These are phyloP conservation scores for Tetramitus jugosus DNA, from an alignment of 208 protist genomes.

Conservation along the genomic window DNA sequence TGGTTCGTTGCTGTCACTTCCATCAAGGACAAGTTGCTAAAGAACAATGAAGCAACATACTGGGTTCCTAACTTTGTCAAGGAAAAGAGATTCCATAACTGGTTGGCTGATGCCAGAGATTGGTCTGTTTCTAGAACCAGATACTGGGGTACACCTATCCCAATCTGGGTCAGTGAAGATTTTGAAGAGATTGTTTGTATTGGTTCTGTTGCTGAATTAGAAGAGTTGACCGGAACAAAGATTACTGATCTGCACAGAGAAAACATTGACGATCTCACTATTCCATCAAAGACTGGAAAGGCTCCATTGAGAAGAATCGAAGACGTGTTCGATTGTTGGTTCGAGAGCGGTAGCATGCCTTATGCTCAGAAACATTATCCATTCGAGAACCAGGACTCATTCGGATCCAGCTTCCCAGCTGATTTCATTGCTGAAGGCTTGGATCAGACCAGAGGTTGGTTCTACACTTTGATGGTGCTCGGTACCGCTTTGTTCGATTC, in stretches of 20 bases:
- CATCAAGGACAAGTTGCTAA: conserved; percentile 86
- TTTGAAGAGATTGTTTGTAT: conserved; percentile 90
- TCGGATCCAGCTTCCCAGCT: conserved; percentile 85
- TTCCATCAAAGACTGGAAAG: conserved; percentile 76
- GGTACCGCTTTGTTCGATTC: conserved; percentile 94
- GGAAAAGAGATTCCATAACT: conserved; percentile 97
- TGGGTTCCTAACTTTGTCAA: conserved; percentile 97
- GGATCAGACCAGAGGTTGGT: conserved; percentile 97
- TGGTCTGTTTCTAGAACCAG: conserved; percentile 98
- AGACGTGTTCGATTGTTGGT: conserved; percentile 99
- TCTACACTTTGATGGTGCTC: conserved; percentile 99
- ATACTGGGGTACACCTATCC: conserved; percentile 98
- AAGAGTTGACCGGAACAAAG: conserved; percentile 76
- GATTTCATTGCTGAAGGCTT: conserved; percentile 99
- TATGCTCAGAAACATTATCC: conserved; percentile 99
- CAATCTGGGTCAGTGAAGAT: conserved; percentile 94
- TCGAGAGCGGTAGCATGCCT: conserved; percentile 98
- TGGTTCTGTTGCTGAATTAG: conserved; percentile 88
- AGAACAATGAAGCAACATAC: conserved; percentile 84
- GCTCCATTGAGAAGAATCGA: conserved; percentile 70
- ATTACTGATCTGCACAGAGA: conserved; percentile 94
- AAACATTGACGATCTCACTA: conserved; percentile 94
- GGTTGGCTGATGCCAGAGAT: conserved; percentile 91
- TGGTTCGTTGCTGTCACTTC: conserved; percentile 97
- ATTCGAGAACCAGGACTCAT: conserved; percentile 95